Evolutionary conservation across 345 rosid species (phyloP).

Genomic region (Brassica juncea): DNA sequence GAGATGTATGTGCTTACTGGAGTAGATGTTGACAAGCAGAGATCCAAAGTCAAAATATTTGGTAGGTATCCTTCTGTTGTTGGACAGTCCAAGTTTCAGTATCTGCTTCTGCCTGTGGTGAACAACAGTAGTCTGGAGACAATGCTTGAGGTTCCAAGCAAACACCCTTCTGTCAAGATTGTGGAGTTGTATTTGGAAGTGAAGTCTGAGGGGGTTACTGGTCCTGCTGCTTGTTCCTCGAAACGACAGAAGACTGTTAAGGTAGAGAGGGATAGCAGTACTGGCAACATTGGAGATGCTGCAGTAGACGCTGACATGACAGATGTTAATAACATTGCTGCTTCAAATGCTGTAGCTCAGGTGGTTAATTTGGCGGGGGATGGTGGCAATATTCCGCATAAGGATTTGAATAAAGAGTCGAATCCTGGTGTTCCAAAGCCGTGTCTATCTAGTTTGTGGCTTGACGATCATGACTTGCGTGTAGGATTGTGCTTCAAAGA

Average conservation of each 20-base stretch:
- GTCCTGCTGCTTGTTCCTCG: background rate
- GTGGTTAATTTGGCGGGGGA: background rate
- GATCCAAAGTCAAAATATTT: background rate
- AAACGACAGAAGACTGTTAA: conserved; percentile 1
- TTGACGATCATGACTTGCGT: conserved; percentile 14
- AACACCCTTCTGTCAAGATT: background rate
- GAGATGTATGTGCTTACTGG: background rate
- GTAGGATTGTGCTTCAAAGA: background rate
- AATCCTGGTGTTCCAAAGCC: background rate
- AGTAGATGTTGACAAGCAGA: background rate
- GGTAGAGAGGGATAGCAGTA: conserved; percentile 6
- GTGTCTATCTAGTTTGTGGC: conserved; percentile 1
- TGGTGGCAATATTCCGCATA: background rate
- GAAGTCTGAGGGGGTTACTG: background rate
- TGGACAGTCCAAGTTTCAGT: background rate
- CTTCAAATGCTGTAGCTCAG: background rate
- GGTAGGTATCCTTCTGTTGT: background rate
- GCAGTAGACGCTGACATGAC: background rate
- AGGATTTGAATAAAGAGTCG: background rate
- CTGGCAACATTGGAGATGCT: background rate
- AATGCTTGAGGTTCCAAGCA: background rate
- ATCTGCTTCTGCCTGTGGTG: background rate
- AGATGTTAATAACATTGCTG: background rate
- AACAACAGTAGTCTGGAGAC: background rate
- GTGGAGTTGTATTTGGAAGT: background rate